Conservation (phyloP, 2,329 filamentous ascomycete species). For the Aschersonia sp. region DNA sequence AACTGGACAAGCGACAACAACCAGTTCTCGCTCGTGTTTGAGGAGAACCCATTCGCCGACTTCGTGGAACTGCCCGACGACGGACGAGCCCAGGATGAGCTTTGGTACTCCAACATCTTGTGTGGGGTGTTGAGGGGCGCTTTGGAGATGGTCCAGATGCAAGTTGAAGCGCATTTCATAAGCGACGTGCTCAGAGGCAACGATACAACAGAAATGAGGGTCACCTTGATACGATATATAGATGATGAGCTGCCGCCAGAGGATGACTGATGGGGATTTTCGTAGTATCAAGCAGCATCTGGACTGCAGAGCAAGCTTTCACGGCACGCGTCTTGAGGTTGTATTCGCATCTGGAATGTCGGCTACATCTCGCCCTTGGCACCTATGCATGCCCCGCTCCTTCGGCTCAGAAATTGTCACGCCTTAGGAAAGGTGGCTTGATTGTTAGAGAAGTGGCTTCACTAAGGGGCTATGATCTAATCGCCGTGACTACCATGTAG, state of each 20-base stretch:
- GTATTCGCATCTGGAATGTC: too few relatives aligned
- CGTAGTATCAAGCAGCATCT: too few relatives aligned
- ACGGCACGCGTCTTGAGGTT: too few relatives aligned
- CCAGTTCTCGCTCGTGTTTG: slow-evolving; percentile 89
- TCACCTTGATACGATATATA: slow-evolving; percentile 84
- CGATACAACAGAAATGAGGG: slow-evolving; percentile 93
- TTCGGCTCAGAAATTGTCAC: too few relatives aligned
- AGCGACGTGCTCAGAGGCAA: slow-evolving; percentile 87
- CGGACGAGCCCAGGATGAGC: slow-evolving; percentile 83
- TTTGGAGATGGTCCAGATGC: slow-evolving; percentile 98
- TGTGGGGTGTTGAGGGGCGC: slow-evolving; percentile 85
- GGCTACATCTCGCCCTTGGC: too few relatives aligned
- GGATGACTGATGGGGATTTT: slow-evolving; percentile 49
- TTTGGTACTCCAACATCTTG: slow-evolving; percentile 97
- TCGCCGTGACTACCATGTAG: too few relatives aligned
- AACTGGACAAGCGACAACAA: slow-evolving; percentile 97
- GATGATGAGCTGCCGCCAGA: slow-evolving; percentile 96
- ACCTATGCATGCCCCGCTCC: too few relatives aligned
- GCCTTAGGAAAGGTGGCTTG: too few relatives aligned
- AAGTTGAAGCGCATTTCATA: slow-evolving; percentile 92
- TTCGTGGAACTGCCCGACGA: slow-evolving; percentile 97
- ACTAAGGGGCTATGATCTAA: too few relatives aligned
- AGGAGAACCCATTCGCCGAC: slow-evolving; percentile 92
- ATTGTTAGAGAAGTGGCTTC: too few relatives aligned
- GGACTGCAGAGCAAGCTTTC: too few relatives aligned